phyloP scores from a whole-genome alignment of 2,329 filamentous ascomycete species.

The Plenodomus biglobosus region DNA sequence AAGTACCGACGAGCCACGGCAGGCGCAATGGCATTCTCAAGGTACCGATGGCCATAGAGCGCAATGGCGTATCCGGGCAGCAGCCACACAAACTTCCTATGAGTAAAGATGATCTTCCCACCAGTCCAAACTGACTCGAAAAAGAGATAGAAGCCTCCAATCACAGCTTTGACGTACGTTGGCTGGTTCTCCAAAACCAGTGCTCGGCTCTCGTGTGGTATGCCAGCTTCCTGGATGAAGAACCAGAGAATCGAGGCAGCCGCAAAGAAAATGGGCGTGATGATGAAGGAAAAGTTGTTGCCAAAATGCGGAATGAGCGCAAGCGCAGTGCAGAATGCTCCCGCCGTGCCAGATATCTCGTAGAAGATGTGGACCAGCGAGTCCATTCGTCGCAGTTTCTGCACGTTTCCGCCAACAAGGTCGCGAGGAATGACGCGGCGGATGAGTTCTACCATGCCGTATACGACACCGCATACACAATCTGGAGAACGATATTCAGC shows the following conservation, averaged over 20 bases:
- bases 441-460: slow-evolving; percentile 57
- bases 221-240: slow-evolving; percentile 50
- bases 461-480: slow-evolving; percentile 31
- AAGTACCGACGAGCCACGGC: slow-evolving; percentile 52
- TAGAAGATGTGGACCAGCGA: slow-evolving; percentile 53
- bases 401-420: slow-evolving; percentile 55
- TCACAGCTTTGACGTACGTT: slow-evolving; percentile 44
- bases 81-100: slow-evolving; percentile 54
- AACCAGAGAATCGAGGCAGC: slow-evolving; percentile 49
- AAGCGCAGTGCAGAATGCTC: slow-evolving; percentile 54
- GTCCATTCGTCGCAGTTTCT: slow-evolving; percentile 54
- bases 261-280: slow-evolving; percentile 54
- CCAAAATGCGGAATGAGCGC: slow-evolving; percentile 54
- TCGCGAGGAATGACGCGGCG: slow-evolving; percentile 55
- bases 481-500: slow-evolving; percentile 16
- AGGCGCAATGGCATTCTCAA: slow-evolving; percentile 54
- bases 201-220: slow-evolving; percentile 25
- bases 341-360: slow-evolving; percentile 52
- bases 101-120: slow-evolving; percentile 51
- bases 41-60: slow-evolving; percentile 54
- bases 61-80: slow-evolving; percentile 54
- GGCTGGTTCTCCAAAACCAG: slow-evolving; percentile 30
- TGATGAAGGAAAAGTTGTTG: slow-evolving; percentile 56
- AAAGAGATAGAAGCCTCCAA: slow-evolving; percentile 49
- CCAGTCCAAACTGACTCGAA: slow-evolving; percentile 52